phyloP scores from a whole-genome alignment of 108 stramenopile genomes.

The Nitzschia putrida region DNA sequence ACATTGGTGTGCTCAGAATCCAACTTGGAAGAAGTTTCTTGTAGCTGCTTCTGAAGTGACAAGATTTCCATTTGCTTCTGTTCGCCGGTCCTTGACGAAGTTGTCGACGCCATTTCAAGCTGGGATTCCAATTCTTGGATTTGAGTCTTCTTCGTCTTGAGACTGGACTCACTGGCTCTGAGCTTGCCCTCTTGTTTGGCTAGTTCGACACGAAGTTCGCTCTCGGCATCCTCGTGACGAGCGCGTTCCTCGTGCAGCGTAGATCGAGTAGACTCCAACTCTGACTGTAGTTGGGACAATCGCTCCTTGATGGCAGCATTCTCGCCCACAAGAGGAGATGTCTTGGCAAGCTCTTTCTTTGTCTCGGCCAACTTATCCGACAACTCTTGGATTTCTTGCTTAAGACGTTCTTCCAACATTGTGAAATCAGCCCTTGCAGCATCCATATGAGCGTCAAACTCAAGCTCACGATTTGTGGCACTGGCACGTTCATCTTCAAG shows the following conservation, averaged over 20 bases:
- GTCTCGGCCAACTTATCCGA: conserved; percentile 13
- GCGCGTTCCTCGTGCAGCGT: conserved; percentile 27
- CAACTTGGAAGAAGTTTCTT: conserved; percentile 24
- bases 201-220: conserved; percentile 35
- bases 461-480: conserved; percentile 11
- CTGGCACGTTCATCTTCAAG: conserved; percentile 23
- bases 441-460: conserved; percentile 33
- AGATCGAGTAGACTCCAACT: conserved; percentile 7
- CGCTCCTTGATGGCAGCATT: conserved; percentile 10
- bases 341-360: conserved; percentile 13
- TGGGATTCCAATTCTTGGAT: conserved; percentile 34
- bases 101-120: conserved; percentile 17
- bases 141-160: conserved; percentile 31
- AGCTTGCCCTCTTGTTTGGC: conserved; percentile 43
- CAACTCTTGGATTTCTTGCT: conserved; percentile 17
- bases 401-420: conserved; percentile 9
- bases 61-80: conserved; percentile 26
- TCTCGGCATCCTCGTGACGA: conserved; percentile 33
- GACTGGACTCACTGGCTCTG: conserved; percentile 38
- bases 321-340: conserved; percentile 6
- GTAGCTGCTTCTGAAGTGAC: conserved; percentile 26
- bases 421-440: conserved; percentile 22
- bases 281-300: conserved; percentile 14
- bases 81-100: conserved; percentile 32
- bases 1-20: conserved; percentile 10